These are phyloP conservation scores for Colletotrichum sp. DNA, from an alignment of 2,329 filamentous ascomycete species.

Conservation along the genomic window DNA sequence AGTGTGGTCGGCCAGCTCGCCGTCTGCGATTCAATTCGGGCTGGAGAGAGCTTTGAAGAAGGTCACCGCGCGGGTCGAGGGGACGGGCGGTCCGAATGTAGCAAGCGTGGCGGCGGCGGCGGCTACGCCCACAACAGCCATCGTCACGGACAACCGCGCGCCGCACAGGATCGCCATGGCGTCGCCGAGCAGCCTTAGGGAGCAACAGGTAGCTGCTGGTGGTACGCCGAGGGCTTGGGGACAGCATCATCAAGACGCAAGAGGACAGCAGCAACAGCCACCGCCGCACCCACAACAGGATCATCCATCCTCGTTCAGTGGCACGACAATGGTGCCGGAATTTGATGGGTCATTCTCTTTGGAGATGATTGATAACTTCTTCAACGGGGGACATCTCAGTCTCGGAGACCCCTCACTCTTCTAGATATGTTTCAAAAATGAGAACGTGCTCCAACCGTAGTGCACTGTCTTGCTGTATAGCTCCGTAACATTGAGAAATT, in stretches of 20 bases:
- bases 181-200: background rate
- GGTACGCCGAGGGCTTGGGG: background rate
- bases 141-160: background rate
- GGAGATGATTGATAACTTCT: constrained; percentile 18
- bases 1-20: constrained; percentile 5
- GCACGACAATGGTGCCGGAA: background rate
- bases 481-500: background rate
- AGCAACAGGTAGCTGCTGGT: background rate
- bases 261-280: background rate
- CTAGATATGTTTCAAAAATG: background rate
- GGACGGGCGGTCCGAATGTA: background rate
- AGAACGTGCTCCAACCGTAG: background rate
- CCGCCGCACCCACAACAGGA: background rate
- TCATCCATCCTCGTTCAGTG: background rate
- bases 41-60: constrained; percentile 17
- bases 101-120: background rate
- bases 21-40: constrained; percentile 16
- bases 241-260: background rate
- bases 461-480: background rate
- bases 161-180: background rate
- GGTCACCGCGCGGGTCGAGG: constrained; percentile 1
- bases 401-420: constrained; percentile 19
- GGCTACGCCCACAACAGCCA: background rate
- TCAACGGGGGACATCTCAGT: constrained; percentile 16
- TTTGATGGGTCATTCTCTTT: constrained; percentile 8